Evolutionary conservation across 2,329 filamentous ascomycete genomes (phyloP), one percentile per base, ranked within the genome.

Genomic region (Gremmenia infestans): DNA sequence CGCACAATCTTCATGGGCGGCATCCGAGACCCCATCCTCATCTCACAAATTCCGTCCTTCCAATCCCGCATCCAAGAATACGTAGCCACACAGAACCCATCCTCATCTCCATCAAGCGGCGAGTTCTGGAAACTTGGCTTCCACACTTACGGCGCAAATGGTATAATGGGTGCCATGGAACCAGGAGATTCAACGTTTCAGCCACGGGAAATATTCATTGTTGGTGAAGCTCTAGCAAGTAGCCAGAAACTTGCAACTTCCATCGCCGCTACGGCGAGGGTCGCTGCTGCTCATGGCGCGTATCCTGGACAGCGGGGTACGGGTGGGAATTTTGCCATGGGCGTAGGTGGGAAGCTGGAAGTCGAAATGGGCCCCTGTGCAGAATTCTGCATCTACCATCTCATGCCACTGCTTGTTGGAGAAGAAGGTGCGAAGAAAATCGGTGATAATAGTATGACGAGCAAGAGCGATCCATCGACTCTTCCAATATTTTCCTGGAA

Each of bases 261-360:
- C 14, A 67, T 81, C 32, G 74, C 72, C 4, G 70, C 70, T 22
- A 71, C 70, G 6, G 73, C 73, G 0, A 72, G 74, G 45, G 68
- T 76, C 8, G 73, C 65, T 2, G 68, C 68, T n/a, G 68, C 75
- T 47, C 80, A 82, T 58, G 74, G 68, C 0, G 71, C 74, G 0
- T 82, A 82, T 53, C 67, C 71, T 0, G 73, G 74, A 0, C 79
- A 82, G 61, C 75, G 76, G n/a, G 79, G 78, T 0, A 82, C 78
- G 0, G 71, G 73, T 0, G 80, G 80, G 0, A 81, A 81, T 56
- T 74, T 82, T 45, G 77, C 74, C 0, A 72, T 73, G 36, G 73
- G 72, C 1, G 72, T 74, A n/a, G 72, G 72, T 32, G 71, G 71
- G 0, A 71, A 72, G 32, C 63, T 65, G 36, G 68, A 72, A 15